These are phyloP conservation scores for Deinandra increscens DNA, from an alignment of 129 eudicot genomes.

Conservation along the genomic window DNA sequence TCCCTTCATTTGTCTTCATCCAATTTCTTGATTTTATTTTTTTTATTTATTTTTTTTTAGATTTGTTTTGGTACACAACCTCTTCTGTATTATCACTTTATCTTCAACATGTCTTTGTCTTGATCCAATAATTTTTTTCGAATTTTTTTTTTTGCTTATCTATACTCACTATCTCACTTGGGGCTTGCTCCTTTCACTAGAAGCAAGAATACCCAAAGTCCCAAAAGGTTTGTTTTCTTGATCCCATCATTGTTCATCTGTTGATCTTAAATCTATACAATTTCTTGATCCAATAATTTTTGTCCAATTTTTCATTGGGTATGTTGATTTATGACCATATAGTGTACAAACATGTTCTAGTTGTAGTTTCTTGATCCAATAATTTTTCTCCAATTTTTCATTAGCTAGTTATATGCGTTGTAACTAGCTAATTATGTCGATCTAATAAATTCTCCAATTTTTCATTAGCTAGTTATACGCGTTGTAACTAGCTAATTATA, in stretches of 20 bases:
- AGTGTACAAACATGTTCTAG: slow-evolving; percentile 2
- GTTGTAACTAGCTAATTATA: no score
- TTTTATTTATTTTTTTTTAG: neutral
- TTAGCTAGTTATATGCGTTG: no score
- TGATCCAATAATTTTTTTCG: neutral
- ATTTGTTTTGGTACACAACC: slow-evolving; percentile 37
- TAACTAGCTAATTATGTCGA: neutral
- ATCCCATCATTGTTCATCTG: slow-evolving; percentile 5
- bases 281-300: no score
- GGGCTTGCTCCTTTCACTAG: slow-evolving; percentile 18
- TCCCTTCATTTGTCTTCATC: slow-evolving; percentile 39
- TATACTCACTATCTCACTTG: slow-evolving; percentile 30
- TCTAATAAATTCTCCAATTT: no score
- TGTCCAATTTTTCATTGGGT: slow-evolving; percentile 19
- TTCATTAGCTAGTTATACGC: no score
- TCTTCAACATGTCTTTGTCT: slow-evolving; percentile 25
- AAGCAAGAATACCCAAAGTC: slow-evolving; percentile 31
- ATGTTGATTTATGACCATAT: neutral
- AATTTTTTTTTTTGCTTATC: slow-evolving; percentile 25
- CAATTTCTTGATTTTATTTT: slow-evolving; percentile 18
- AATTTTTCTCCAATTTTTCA: neutral
- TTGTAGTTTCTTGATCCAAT: slow-evolving; percentile 17
- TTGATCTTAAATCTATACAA: neutral
- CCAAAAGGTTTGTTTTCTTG: slow-evolving; percentile 32
- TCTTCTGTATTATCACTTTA: slow-evolving; percentile 32